These are phyloP conservation scores for Populus simonii DNA, from an alignment of 345 rosid genomes.

Conservation along the genomic window DNA sequence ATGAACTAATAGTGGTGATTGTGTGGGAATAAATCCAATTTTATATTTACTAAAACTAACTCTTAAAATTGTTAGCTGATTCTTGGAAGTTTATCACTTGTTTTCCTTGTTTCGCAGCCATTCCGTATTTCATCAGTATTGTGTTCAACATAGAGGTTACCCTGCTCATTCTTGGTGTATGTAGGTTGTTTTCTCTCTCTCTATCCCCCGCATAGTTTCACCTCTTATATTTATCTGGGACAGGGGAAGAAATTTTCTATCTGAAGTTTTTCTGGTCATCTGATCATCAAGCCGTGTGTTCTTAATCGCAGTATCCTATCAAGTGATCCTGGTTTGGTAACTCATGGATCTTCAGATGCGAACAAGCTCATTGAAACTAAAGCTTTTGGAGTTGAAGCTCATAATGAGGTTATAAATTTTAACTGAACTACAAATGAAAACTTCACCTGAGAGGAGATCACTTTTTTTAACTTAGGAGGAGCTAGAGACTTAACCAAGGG, in stretches of 20 bases:
- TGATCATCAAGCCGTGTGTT: not conserved
- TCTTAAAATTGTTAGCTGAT: no score
- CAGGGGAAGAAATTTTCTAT: not conserved
- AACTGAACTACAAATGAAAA: no score
- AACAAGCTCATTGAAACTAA: conserved; percentile 21
- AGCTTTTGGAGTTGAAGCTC: conserved; percentile 21
- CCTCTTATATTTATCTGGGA: not conserved
- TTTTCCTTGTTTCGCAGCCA: conserved; percentile 30
- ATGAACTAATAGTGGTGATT: no score
- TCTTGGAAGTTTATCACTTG: not conserved
- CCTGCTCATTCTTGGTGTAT: conserved; percentile 44
- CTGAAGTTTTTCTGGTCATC: not conserved
- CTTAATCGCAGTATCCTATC: conserved; percentile 40
- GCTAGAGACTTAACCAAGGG: no score
- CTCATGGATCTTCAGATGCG: conserved; percentile 20
- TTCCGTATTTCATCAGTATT: conserved; percentile 26
- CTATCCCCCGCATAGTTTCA: not conserved
- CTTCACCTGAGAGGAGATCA: no score
- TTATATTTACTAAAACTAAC: no score
- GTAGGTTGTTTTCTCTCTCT: conserved; percentile 37
- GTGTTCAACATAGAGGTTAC: conserved; percentile 42
- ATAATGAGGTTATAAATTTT: conserved; percentile 34
- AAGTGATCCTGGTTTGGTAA: conserved; percentile 51
- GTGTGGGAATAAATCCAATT: no score
- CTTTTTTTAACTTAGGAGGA: not conserved